Evolutionary conservation across 441 rosid species (phyloP).

Genomic region (Syzygium syzygioides): DNA sequence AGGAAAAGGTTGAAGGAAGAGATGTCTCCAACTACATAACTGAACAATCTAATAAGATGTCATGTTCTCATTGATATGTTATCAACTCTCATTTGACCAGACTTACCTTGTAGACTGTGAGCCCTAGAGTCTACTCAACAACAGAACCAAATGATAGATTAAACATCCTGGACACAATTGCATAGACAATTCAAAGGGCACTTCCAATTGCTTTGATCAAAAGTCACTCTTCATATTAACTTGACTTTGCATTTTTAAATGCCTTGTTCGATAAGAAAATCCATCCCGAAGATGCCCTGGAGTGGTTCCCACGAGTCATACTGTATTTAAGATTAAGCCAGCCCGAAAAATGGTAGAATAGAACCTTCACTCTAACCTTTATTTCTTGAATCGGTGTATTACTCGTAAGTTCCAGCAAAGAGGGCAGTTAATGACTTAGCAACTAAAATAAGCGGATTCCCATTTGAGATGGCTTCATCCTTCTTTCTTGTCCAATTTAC

Average conservation of each 20-base stretch:
- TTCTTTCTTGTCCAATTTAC: not conserved
- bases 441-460: not conserved
- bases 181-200: not conserved
- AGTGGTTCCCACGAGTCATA: not conserved
- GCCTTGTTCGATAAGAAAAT: not conserved
- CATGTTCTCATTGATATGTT: not conserved
- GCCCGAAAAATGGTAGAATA: not conserved
- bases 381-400: not conserved
- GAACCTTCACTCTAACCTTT: not conserved
- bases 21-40: not conserved
- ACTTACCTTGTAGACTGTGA: not conserved
- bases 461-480: not conserved
- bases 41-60: not conserved
- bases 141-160: not conserved
- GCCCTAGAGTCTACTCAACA: not conserved
- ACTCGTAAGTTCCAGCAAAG: not conserved
- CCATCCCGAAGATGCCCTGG: not conserved
- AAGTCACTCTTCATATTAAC: not conserved
- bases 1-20: not conserved
- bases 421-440: not conserved
- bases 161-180: not conserved
- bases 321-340: not conserved
- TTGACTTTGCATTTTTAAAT: not conserved
- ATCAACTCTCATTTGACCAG: not conserved
- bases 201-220: not conserved